Evolutionary conservation across 345 rosid species (phyloP).

Genomic region (Murraya paniculata): DNA sequence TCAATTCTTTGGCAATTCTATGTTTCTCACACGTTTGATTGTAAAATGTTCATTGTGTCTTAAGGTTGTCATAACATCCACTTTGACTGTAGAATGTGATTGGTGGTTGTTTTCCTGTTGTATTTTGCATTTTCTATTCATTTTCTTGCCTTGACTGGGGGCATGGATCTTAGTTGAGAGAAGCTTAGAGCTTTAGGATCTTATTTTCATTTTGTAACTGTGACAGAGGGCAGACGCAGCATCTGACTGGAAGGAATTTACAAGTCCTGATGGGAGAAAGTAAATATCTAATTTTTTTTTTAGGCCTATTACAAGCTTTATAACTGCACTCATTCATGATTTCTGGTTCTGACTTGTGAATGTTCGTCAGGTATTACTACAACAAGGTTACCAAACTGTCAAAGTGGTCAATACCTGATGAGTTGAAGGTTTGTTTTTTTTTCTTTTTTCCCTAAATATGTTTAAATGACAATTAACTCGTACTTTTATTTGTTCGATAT

Average conservation of each 20-base stretch:
- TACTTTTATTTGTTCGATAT: not conserved
- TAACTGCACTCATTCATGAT: slow-evolving; percentile 15
- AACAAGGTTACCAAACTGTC: slow-evolving; percentile 87
- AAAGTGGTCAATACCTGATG: slow-evolving; percentile 88
- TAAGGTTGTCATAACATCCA: not conserved
- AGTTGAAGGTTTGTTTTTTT: slow-evolving; percentile 65
- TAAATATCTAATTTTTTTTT: slow-evolving; percentile 33
- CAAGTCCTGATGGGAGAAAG: slow-evolving; percentile 93
- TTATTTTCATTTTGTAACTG: slow-evolving; percentile 18
- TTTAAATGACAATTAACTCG: not conserved
- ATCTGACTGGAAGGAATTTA: slow-evolving; percentile 93
- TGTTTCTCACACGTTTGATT: not conserved
- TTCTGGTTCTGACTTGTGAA: slow-evolving; percentile 22
- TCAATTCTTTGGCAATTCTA: slow-evolving; percentile 7
- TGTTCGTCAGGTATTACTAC: slow-evolving; percentile 66
- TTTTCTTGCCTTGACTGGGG: not conserved
- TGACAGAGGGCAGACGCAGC: slow-evolving; percentile 90
- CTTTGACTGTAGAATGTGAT: not conserved
- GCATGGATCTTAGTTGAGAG: not conserved
- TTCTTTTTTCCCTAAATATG: not conserved
- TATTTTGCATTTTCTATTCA: not conserved
- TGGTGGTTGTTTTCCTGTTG: not conserved
- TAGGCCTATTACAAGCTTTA: not conserved
- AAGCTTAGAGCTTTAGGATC: not conserved
- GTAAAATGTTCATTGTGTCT: not conserved